Evolutionary conservation across 1,139 yeast species (phyloP), one percentile per base, ranked within the genome.

Genomic region (Hanseniaspora uvarum): DNA sequence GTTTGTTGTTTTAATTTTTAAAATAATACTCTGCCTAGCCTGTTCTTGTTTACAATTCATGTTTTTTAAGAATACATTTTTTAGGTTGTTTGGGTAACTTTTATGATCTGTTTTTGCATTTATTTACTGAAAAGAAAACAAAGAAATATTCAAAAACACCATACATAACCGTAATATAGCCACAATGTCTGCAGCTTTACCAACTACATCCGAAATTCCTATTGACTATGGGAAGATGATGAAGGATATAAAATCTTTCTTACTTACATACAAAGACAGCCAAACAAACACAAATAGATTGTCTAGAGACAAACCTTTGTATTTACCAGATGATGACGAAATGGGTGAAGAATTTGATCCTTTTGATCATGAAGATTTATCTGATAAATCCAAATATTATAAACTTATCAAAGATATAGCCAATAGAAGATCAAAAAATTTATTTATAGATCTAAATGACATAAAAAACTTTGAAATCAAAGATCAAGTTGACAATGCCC

Each of bases 391-490:
- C 33, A 92, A 92, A 67, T 92, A 92, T 68, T 72, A 84, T 80
- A 73, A 72, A 41, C 59, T 84, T n/a, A 72, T 92, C 52, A 95
- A 87, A 65, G 72, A 79, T 60, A 76, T 94, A 30, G 89, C 97
- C 56, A 87, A 94, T 68, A 78, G 98, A 62, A 88, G 88, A 59
- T 61, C 73, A 30, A 72, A 84, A 38, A 79, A 88, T 1, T 64
- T 92, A 21, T 72, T 74, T 56, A 75, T 94, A 52, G 96, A 87
- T 58, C 74, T 94, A 54, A 95, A 94, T 65, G 99, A 94, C 66
- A 71, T 94, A 57, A 78, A 79, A 59, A 71, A 74, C 46, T 88
- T 75, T 66, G 89, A 86, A 61, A 59, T 59, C 55, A 65, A 63
- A 50, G 64, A 63, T 49, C 72, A 72, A 60, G 63, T 49, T 51